Base-by-base conservation (phyloP, 208 protist species). In the Crithidia brevicula region DNA sequence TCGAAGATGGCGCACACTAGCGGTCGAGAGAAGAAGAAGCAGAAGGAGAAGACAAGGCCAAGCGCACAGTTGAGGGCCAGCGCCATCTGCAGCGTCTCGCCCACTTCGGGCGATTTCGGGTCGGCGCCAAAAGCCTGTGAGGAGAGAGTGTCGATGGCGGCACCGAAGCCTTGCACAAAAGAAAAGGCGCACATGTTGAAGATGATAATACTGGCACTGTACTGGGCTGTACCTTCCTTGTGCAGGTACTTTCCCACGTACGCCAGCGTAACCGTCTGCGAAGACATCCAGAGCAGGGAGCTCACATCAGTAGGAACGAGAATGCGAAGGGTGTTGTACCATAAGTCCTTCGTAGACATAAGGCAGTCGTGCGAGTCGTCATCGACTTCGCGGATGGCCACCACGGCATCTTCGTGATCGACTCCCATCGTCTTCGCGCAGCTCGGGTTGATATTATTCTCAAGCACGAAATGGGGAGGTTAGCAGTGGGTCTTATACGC, bases 101-200 rank as follows among this genome's bases (percentile, higher is more conserved):
- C 87, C 60, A 88, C 79, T 34, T 85, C 59, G 18, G 79, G 79
- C 40, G 83, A 89, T 23, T 72, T 76, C 15, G 71, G 67, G 52
- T 89, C 69, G 3, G 69, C 67, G 30, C 87, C 87, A 54, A 77
- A 90, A 16, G 87, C 83, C 54, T 93, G 87, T n/a, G 87, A 88
- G 31, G 79, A 79, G 23, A 90, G 75, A 6, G 87, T 90, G 73
- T 93, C 83, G 43, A 93, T 88, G 27, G 87, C 83, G 5, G 82
- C 74, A 47, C 77, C 80, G 49, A 89, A 82, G 22, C 84, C 84
- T 54, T 73, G 75, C 23, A 85, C 62, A 50, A 94, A 69, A 42
- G 80, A 89, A 59, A 89, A 85, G 22, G 79, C 85, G 20, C 64
- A 74, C 45, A 88, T 74, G 73, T 94, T 88, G 73, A 91, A 89